phyloP scores from a whole-genome alignment of 2,329 filamentous ascomycete genomes.

The Fusarium sp. region DNA sequence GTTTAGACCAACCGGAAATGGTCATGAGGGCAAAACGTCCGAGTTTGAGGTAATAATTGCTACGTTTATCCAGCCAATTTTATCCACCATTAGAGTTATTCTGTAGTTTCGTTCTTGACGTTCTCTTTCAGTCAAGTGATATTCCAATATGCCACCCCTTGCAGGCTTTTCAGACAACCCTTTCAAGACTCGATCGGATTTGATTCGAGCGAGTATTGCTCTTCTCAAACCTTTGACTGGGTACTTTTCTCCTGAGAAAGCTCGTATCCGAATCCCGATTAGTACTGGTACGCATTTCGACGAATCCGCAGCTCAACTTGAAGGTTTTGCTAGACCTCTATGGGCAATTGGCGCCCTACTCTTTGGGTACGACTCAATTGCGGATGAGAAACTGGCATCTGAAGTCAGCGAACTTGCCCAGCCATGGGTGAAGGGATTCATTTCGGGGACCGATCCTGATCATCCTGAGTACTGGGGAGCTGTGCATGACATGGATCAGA shows the following conservation, averaged over 20 bases:
- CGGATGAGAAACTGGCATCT: constrained; percentile 31
- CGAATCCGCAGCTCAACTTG: constrained; percentile 57
- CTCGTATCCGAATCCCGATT: constrained; percentile 51
- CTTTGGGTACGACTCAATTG: constrained; percentile 47
- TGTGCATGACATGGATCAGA: constrained; percentile 59
- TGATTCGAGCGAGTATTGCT: constrained; percentile 49
- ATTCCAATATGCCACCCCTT: constrained; percentile 49
- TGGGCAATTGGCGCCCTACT: constrained; percentile 54
- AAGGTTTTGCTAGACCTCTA: constrained; percentile 57
- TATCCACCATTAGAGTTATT: neutral
- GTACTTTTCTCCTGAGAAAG: constrained; percentile 50
- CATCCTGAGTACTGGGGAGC: constrained; percentile 60
- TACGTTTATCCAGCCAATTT: neutral
- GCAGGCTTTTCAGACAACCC: constrained; percentile 56
- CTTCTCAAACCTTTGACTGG: constrained; percentile 48
- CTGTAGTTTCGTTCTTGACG: neutral
- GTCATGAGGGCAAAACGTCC: neutral
- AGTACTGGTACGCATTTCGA: constrained; percentile 57
- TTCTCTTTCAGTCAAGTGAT: neutral
- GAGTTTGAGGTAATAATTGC: neutral
- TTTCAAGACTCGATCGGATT: constrained; percentile 49
- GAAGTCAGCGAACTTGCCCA: constrained; percentile 22
- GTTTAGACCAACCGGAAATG: neutral
- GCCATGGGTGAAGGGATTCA: constrained; percentile 49
- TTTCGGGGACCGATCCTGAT: constrained; percentile 48